Percentiles rank a stretch among this genome's conserved stretches.
Evolutionary conservation across 352 stramenopile genomes (phyloP).

Genomic region (Pythium rhizo-oryzae): DNA sequence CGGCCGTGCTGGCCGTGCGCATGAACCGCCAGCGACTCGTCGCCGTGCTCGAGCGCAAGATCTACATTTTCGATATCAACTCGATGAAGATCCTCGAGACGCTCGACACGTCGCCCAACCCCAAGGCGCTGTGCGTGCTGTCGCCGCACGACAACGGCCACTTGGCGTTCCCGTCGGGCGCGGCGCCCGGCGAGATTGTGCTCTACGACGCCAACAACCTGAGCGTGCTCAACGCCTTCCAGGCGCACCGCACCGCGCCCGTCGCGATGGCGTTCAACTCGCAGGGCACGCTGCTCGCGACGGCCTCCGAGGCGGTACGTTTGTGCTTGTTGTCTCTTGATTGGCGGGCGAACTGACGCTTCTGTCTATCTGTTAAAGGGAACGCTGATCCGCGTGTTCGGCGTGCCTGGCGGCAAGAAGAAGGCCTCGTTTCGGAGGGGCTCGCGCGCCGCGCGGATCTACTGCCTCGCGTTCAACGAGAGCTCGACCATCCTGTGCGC

Average conservation of each 20-base stretch:
- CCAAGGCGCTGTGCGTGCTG: constrained; percentile 79
- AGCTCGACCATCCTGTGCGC: constrained; percentile 93
- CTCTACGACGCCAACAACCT: constrained; percentile 93
- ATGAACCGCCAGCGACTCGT: constrained; percentile 92
- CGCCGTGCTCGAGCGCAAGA: constrained; percentile 86
- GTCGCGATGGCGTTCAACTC: constrained; percentile 90
- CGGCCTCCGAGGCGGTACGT: constrained; percentile 92
- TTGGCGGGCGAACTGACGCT: constrained; percentile 24
- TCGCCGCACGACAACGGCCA: constrained; percentile 88
- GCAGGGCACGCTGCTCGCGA: constrained; percentile 86
- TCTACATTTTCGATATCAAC: constrained; percentile 95
- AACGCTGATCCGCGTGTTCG: constrained; percentile 98
- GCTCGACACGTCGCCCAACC: constrained; percentile 89
- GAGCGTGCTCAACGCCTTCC: constrained; percentile 91
- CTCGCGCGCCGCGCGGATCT: constrained; percentile 96
- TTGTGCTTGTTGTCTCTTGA: too few species aligned
- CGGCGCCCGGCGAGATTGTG: constrained; percentile 87
- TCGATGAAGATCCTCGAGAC: constrained; percentile 94
- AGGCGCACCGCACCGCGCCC: constrained; percentile 85
- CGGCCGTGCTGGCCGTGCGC: constrained; percentile 85
- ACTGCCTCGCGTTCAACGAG: constrained; percentile 96
- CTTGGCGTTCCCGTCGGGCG: constrained; percentile 82
- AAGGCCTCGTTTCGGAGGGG: constrained; percentile 95
- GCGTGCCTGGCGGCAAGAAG: constrained; percentile 91
- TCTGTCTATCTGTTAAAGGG: constrained; percentile 65